Percentiles rank a stretch among this genome's conserved stretches.
Evolutionary conservation across 1,139 yeast species (phyloP).

Genomic region (Candida sp.): DNA sequence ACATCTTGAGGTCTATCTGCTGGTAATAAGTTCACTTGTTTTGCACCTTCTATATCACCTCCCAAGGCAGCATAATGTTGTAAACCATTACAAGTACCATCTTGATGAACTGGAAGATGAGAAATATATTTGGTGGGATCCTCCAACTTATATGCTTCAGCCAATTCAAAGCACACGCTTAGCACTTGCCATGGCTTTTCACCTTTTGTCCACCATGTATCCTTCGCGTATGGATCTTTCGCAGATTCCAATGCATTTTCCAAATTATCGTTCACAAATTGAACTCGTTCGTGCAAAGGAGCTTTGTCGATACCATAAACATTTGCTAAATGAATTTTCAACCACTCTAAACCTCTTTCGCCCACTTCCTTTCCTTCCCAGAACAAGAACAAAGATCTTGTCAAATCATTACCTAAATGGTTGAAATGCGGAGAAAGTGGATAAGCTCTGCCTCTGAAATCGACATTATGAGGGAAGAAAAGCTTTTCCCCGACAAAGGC

Average conservation of each 20-base stretch:
- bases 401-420: constrained; percentile 89
- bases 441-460: constrained; percentile 95
- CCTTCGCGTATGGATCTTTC: constrained; percentile 57
- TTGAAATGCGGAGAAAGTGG: constrained; percentile 80
- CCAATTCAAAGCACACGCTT: constrained; percentile 79
- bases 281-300: constrained; percentile 70
- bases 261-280: constrained; percentile 67
- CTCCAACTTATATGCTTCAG: constrained; percentile 63
- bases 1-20: constrained; percentile 89
- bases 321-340: constrained; percentile 87
- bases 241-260: constrained; percentile 67
- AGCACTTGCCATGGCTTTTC: constrained; percentile 97
- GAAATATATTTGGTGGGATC: constrained; percentile 77
- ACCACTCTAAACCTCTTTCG: constrained; percentile 73
- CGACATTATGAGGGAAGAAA: constrained; percentile 91
- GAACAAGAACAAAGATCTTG: constrained; percentile 78
- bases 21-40: constrained; percentile 84
- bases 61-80: constrained; percentile 99
- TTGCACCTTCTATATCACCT: constrained; percentile 94
- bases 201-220: constrained; percentile 81
- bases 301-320: constrained; percentile 86
- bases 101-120: constrained; percentile 92
- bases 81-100: constrained; percentile 96
- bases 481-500: constrained; percentile 88
- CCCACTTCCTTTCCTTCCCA: constrained; percentile 90